Conservation (phyloP, 306 rosid species). For the Cicer judaicum region DNA sequence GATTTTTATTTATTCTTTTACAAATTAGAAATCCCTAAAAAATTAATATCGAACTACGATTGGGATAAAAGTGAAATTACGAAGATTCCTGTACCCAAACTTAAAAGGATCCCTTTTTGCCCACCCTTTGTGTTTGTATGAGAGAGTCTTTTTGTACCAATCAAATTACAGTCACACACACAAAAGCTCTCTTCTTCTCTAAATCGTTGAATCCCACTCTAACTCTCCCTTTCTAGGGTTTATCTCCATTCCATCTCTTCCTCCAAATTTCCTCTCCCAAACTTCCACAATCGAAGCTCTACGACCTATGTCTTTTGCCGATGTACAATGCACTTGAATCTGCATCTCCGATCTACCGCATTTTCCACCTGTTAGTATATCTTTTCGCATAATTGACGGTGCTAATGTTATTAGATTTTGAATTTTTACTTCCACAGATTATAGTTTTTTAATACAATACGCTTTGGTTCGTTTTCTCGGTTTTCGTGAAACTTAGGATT, state of each 20-base stretch:
- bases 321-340: constrained; percentile 53
- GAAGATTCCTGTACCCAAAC: constrained; percentile 39
- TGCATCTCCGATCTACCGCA: constrained; percentile 62
- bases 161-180: constrained; percentile 54
- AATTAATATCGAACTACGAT: background rate
- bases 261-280: too few relatives aligned
- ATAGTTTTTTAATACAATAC: background rate
- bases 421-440: constrained; percentile 8
- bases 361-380: constrained; percentile 53
- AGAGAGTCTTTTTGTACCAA: constrained; percentile 50
- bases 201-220: constrained; percentile 4
- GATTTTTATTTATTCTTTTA: too few relatives aligned
- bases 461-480: background rate
- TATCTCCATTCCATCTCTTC: constrained; percentile 42
- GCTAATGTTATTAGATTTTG: background rate
- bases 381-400: constrained; percentile 20
- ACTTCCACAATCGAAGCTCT: constrained; percentile 38
- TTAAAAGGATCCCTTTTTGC: constrained; percentile 43
- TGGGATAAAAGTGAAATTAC: background rate
- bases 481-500: background rate
- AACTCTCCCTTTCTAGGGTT: constrained; percentile 46
- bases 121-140: constrained; percentile 10
- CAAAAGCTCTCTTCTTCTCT: constrained; percentile 16
- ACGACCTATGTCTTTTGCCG: constrained; percentile 33
- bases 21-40: background rate